Evolutionary conservation across 1,284 basidiomycete genomes (phyloP).

Genomic region (Lignosus rhinocerotis): DNA sequence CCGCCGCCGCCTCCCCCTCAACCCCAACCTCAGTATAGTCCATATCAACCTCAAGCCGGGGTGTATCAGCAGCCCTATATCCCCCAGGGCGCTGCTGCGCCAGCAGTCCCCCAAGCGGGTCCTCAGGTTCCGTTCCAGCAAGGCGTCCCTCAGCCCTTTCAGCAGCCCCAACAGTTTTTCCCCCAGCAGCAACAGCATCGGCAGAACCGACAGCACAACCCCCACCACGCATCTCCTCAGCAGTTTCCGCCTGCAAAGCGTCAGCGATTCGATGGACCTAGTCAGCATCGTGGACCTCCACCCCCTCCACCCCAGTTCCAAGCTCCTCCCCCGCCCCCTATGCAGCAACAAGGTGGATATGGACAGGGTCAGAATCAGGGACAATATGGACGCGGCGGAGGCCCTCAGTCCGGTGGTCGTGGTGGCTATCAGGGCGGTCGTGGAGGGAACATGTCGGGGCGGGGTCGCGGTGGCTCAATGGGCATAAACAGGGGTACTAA

Average conservation of each 20-base stretch:
- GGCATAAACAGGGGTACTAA: constrained; percentile 45
- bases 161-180: constrained; percentile 33
- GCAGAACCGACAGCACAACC: constrained; percentile 44
- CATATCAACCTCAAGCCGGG: constrained; percentile 72
- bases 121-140: constrained; percentile 35
- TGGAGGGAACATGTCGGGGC: constrained; percentile 37
- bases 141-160: constrained; percentile 30
- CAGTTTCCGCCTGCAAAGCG: constrained; percentile 81
- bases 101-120: constrained; percentile 39
- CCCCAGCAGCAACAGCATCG: constrained; percentile 52
- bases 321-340: constrained; percentile 41
- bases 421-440: constrained; percentile 42
- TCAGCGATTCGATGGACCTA: constrained; percentile 80
- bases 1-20: constrained; percentile 49
- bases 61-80: constrained; percentile 66
- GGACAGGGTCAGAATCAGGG: constrained; percentile 25
- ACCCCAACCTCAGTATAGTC: constrained; percentile 63
- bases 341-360: constrained; percentile 29
- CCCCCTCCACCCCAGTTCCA: constrained; percentile 44
- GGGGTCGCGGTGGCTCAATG: constrained; percentile 51
- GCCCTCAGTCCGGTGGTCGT: constrained; percentile 42
- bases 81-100: constrained; percentile 50
- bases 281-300: constrained; percentile 44
- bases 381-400: constrained; percentile 42
- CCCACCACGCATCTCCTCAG: constrained; percentile 66